These are phyloP conservation scores for Talaromyces borbonicus DNA, from an alignment of 495 filamentous ascomycete genomes.

Conservation along the genomic window DNA sequence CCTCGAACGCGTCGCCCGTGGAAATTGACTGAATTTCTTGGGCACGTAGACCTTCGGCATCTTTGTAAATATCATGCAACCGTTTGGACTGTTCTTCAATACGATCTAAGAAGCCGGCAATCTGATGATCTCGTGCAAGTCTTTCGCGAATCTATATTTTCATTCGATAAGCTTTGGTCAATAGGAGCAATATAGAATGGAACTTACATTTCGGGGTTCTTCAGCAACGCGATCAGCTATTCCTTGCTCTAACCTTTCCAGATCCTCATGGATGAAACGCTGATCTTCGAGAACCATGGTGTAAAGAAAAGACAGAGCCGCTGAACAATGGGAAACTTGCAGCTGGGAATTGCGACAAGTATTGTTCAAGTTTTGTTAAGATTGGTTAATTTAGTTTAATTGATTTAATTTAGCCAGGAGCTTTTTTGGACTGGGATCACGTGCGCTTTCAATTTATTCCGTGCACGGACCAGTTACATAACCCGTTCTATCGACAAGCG, in stretches of 20 bases:
- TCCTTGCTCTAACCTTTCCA: conserved; percentile 89
- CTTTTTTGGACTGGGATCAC: conserved; percentile 1
- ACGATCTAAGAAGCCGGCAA: conserved; percentile 72
- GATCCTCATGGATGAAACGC: conserved; percentile 85
- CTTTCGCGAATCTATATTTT: conserved; percentile 72
- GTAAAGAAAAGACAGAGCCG: conserved; percentile 8
- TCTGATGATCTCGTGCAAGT: conserved; percentile 80
- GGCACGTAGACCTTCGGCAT: conserved; percentile 57
- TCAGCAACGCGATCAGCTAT: conserved; percentile 81
- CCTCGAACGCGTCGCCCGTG: conserved; percentile 81
- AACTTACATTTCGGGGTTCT: conserved; percentile 75
- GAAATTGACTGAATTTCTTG: conserved; percentile 77
- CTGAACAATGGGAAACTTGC: not conserved
- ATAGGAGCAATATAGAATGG: not conserved
- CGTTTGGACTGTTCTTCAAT: conserved; percentile 78
- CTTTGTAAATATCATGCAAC: conserved; percentile 75
- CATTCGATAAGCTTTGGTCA: conserved; percentile 23
- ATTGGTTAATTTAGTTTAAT: too few species aligned
- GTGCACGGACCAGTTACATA: conserved; percentile 1
- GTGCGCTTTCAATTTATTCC: not conserved
- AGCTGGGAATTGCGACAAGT: conserved; percentile 2
- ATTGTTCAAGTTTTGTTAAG: too few species aligned
- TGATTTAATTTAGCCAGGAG: conserved; percentile 2
- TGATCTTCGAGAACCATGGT: conserved; percentile 86
- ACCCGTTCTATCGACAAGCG: conserved; percentile 4